Base-by-base conservation (phyloP, 805 yeast genomes). In the Sungouiella blattae region DNA sequence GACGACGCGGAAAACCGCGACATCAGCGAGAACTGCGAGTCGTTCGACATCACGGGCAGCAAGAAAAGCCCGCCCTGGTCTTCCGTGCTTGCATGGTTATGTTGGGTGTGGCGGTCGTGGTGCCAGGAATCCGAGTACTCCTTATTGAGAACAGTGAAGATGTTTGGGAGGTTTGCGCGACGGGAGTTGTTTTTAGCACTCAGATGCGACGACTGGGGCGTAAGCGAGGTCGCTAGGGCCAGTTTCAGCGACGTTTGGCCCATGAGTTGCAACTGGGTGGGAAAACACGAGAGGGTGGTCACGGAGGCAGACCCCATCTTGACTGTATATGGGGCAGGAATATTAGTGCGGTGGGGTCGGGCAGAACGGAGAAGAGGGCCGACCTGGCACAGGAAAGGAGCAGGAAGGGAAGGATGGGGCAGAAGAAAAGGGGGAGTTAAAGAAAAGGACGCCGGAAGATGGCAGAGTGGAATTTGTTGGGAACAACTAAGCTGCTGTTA, bases 41-140 rank as follows among this genome's bases (percentile, higher is more conserved):
- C 47, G 24, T 29, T 25, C 5, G 50, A 46, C 18, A 34, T 34
- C 11, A 47, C 42, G 3, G 52, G 52, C 50, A 47, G 52, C 39
- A 47, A 40, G 16, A 40, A 46, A 20, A 43, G 36, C 0, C 46
- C 46, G 21, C 44, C 44, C 4, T 42, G 40, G 20, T 41, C 44
- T 11, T 41, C 39, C 20, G 46, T 48, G 26, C 40, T 39, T 13
- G 39, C 18, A 17, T 21, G 26, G 1, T 16, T 17, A n/a, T 25
- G 33, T 9, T 13, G 16, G n/a, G n/a, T n/a, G 6, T 28, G 29
- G 12, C 28, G 21, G 5, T 13, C 20, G 26, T 17, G 20, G 12
- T 27, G 26, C 29, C 6, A 37, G 30, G 11, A 6, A 27, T 21
- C 16, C 9, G 35, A 9, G 26, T 25, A 29, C 20, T 29, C 26